Conservation (phyloP, 345 rosid genomes). For the Cardamine resedifolia region DNA sequence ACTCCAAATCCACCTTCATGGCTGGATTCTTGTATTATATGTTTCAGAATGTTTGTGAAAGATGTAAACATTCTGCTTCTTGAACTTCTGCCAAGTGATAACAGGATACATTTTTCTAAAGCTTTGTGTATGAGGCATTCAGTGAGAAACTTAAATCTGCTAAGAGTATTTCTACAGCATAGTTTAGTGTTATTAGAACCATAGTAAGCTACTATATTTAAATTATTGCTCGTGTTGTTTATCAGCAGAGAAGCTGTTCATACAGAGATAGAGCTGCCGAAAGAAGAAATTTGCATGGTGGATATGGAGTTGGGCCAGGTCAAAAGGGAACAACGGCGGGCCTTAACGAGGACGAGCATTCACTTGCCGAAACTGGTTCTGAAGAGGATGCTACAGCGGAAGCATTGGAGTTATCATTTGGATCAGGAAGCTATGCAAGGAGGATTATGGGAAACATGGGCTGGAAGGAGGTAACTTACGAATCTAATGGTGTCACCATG, state of each 20-base stretch:
- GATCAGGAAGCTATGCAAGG: constrained; percentile 78
- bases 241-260: constrained; percentile 43
- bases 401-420: constrained; percentile 69
- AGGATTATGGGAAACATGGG: constrained; percentile 83
- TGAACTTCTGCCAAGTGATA: not conserved
- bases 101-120: not conserved
- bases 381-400: constrained; percentile 66
- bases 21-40: not conserved
- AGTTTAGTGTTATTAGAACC: not conserved
- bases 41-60: not conserved
- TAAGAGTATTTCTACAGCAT: not conserved
- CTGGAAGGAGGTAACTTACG: constrained; percentile 69
- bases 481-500: not conserved
- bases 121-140: not conserved
- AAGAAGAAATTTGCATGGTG: constrained; percentile 78
- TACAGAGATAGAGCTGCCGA: constrained; percentile 95
- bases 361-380: constrained; percentile 20
- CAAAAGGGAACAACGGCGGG: constrained; percentile 50
- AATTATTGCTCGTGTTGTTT: constrained; percentile 8
- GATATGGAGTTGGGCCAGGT: constrained; percentile 84
- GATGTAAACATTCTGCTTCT: not conserved
- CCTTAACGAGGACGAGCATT: constrained; percentile 27
- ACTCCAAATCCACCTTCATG: constrained; percentile 19
- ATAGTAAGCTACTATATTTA: not conserved
- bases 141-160: not conserved